Evolutionary conservation across 805 yeast species (phyloP).

Genomic region (Nakazawaea ambrosiae): DNA sequence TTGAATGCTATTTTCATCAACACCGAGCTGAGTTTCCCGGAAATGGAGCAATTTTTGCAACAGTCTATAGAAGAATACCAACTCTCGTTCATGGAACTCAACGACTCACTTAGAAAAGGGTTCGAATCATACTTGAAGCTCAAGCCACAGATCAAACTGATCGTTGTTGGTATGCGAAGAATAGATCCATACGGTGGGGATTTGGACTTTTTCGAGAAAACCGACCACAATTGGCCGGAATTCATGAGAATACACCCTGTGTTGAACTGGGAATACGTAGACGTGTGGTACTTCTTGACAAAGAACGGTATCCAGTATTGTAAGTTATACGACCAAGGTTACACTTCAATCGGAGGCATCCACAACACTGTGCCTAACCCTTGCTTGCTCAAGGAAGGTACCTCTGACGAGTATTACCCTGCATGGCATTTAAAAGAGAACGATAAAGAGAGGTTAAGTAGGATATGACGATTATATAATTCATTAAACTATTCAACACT

Average conservation of each 20-base stretch:
- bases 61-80: conserved; percentile 47
- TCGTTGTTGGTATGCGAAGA: conserved; percentile 81
- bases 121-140: conserved; percentile 51
- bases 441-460: conserved; percentile 45
- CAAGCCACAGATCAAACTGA: conserved; percentile 54
- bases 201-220: conserved; percentile 55
- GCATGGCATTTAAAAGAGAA: conserved; percentile 57
- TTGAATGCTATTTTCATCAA: conserved; percentile 68
- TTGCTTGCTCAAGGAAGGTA: conserved; percentile 24
- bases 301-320: conserved; percentile 63
- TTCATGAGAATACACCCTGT: conserved; percentile 84
- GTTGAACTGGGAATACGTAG: conserved; percentile 76
- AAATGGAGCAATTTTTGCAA: conserved; percentile 60
- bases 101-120: conserved; percentile 55
- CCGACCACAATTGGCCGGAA: conserved; percentile 90
- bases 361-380: conserved; percentile 72
- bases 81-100: conserved; percentile 38
- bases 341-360: conserved; percentile 83
- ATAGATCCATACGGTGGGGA: conserved; percentile 78
- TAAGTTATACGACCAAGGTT: conserved; percentile 70
- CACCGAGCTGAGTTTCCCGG: conserved; percentile 64
- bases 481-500: not conserved
- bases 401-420: conserved; percentile 30
- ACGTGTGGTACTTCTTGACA: conserved; percentile 79
- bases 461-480: conserved; percentile 12